Evolutionary conservation across 2,329 filamentous ascomycete genomes (phyloP).

Genomic region (Sclerotiophoma versabilis): DNA sequence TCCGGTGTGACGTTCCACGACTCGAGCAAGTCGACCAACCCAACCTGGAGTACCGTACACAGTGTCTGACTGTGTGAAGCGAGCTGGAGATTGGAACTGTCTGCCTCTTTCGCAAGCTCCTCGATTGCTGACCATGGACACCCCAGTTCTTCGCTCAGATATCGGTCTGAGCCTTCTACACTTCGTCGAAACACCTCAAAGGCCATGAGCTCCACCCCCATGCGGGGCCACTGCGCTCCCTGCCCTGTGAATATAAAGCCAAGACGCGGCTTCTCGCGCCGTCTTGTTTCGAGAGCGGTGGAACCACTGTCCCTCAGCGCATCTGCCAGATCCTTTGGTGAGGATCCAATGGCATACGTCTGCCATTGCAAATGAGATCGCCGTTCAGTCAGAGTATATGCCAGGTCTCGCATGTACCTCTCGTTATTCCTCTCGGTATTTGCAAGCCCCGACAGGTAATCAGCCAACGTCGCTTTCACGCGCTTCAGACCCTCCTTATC

Average conservation of each 20-base stretch:
- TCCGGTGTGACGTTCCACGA: conserved; percentile 34
- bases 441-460: neutral
- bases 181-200: conserved; percentile 5
- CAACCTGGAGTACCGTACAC: conserved; percentile 29
- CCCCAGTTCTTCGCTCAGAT: conserved; percentile 19
- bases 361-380: conserved; percentile 3
- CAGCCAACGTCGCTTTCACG: neutral
- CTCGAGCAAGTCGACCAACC: conserved; percentile 32
- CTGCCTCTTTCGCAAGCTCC: conserved; percentile 31
- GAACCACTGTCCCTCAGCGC: neutral
- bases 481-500: neutral
- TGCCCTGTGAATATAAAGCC: conserved; percentile 39
- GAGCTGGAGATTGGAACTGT: conserved; percentile 22
- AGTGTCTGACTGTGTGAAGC: conserved; percentile 25
- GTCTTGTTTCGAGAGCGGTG: conserved; percentile 1
- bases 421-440: neutral
- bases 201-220: conserved; percentile 28
- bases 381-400: neutral
- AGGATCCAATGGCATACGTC: conserved; percentile 18
- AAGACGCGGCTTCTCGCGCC: neutral
- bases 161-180: conserved; percentile 21
- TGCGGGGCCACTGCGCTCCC: conserved; percentile 36
- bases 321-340: neutral
- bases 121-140: conserved; percentile 20
- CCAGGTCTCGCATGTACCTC: neutral